phyloP scores from a whole-genome alignment of 441 rosid species.

The Arabidopsis hybrid region DNA sequence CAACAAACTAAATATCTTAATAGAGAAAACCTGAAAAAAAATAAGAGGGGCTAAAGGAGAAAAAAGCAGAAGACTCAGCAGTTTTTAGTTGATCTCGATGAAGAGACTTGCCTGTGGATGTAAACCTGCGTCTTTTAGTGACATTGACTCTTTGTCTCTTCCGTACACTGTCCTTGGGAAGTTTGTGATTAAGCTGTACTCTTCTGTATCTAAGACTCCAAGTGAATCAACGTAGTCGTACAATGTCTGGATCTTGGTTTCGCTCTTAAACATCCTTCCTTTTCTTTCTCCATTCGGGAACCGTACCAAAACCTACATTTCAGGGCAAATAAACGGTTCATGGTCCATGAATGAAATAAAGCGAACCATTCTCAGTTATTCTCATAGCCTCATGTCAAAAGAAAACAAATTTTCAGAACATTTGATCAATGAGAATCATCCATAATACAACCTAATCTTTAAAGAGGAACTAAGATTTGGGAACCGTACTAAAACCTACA shows the following conservation, averaged over 20 bases:
- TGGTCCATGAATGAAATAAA: background rate
- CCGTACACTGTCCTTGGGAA: conserved; percentile 84
- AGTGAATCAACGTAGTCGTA: conserved; percentile 91
- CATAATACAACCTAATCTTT: background rate
- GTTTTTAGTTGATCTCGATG: conserved; percentile 73
- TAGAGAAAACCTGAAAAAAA: background rate
- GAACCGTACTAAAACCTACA: conserved; percentile 84
- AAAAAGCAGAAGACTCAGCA: conserved; percentile 21
- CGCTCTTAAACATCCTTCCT: conserved; percentile 82
- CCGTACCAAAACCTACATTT: conserved; percentile 79
- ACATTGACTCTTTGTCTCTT: conserved; percentile 60
- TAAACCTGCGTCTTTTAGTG: conserved; percentile 87
- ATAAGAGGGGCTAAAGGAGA: conserved; percentile 1
- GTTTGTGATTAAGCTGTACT: conserved; percentile 85
- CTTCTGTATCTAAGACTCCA: conserved; percentile 74
- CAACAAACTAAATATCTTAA: conserved; percentile 35
- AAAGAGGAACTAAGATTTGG: conserved; percentile 43
- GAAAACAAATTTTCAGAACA: background rate
- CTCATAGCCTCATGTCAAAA: background rate
- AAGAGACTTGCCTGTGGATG: conserved; percentile 99
- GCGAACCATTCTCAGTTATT: background rate
- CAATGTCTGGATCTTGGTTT: conserved; percentile 64
- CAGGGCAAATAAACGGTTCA: conserved; percentile 1
- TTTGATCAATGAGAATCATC: background rate
- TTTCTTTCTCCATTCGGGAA: conserved; percentile 93